Conservation (phyloP, 805 yeast genomes). For the Metschnikowia picachoensis region DNA sequence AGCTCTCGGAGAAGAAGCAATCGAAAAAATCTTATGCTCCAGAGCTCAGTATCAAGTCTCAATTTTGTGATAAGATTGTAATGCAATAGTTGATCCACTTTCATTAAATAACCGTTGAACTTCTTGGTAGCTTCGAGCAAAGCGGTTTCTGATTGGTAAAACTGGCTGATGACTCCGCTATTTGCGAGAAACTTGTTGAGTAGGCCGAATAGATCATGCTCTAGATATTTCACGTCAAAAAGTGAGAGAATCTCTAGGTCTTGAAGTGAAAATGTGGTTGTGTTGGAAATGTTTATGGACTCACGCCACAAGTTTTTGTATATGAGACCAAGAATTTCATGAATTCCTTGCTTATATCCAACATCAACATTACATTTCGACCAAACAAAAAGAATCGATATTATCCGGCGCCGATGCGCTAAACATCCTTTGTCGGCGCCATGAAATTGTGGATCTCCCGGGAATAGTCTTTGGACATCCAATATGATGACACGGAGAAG, state of each 20-base stretch:
- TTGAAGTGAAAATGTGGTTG: conserved; percentile 16
- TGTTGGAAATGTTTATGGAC: conserved; percentile 19
- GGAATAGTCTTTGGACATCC: conserved; percentile 52
- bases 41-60: conserved; percentile 47
- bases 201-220: conserved; percentile 43
- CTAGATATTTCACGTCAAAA: conserved; percentile 35
- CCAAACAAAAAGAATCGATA: conserved; percentile 47
- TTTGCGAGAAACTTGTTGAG: conserved; percentile 41
- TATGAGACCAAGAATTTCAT: conserved; percentile 49
- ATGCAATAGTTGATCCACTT: conserved; percentile 46
- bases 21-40: conserved; percentile 52
- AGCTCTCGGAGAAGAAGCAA: conserved; percentile 46
- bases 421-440: conserved; percentile 15
- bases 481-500: conserved; percentile 41
- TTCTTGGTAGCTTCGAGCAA: conserved; percentile 45
- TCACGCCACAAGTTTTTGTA: conserved; percentile 39
- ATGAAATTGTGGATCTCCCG: conserved; percentile 37
- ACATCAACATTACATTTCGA: conserved; percentile 44
- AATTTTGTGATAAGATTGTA: conserved; percentile 42
- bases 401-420: conserved; percentile 27
- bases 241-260: conserved; percentile 37
- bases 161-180: conserved; percentile 33
- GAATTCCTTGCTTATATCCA: conserved; percentile 46
- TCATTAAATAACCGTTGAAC: conserved; percentile 46
- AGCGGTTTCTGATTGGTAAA: conserved; percentile 38